Evolutionary conservation across 176 grass and related monocot species (phyloP).

Genomic region (Paspalum vaginatum): DNA sequence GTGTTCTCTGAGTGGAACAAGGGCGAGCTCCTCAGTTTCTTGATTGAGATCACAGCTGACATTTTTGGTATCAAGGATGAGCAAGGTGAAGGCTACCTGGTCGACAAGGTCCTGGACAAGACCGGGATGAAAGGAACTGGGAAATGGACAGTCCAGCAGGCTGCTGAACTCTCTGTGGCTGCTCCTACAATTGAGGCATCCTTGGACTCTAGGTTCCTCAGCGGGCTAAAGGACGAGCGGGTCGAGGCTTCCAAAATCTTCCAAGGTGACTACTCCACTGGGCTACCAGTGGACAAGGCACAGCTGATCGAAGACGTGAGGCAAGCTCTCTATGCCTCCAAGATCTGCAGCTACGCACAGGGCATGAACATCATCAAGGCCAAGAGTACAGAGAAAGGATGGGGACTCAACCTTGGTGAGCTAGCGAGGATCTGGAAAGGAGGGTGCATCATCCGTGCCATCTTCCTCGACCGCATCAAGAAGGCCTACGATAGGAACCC

Average conservation of each 20-base stretch:
- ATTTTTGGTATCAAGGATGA: slow-evolving; percentile 89
- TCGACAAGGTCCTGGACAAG: slow-evolving; percentile 90
- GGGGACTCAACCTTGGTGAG: slow-evolving; percentile 77
- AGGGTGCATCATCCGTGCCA: slow-evolving; percentile 83
- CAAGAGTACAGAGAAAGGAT: slow-evolving; percentile 74
- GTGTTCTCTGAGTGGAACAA: slow-evolving; percentile 93
- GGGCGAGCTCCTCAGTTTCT: slow-evolving; percentile 82
- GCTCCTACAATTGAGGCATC: slow-evolving; percentile 84
- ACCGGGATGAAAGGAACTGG: slow-evolving; percentile 87
- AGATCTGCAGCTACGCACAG: slow-evolving; percentile 83
- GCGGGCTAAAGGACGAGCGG: slow-evolving; percentile 70
- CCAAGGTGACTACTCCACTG: slow-evolving; percentile 50
- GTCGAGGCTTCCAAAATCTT: slow-evolving; percentile 69
- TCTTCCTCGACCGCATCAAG: slow-evolving; percentile 86
- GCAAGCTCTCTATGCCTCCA: slow-evolving; percentile 69
- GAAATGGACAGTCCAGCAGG: slow-evolving; percentile 86
- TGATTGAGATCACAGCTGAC: slow-evolving; percentile 80
- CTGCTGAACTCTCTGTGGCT: slow-evolving; percentile 76
- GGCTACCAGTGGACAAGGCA: slow-evolving; percentile 61
- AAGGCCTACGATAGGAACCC: slow-evolving; percentile 75
- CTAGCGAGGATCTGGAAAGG: slow-evolving; percentile 92
- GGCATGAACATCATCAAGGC: slow-evolving; percentile 90
- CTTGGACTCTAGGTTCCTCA: slow-evolving; percentile 84
- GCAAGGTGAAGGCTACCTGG: slow-evolving; percentile 67
- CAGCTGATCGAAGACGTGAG: slow-evolving; percentile 81